Base-by-base conservation (phyloP, 73 alveolate species). In the Symbiodinium pilosum region DNA sequence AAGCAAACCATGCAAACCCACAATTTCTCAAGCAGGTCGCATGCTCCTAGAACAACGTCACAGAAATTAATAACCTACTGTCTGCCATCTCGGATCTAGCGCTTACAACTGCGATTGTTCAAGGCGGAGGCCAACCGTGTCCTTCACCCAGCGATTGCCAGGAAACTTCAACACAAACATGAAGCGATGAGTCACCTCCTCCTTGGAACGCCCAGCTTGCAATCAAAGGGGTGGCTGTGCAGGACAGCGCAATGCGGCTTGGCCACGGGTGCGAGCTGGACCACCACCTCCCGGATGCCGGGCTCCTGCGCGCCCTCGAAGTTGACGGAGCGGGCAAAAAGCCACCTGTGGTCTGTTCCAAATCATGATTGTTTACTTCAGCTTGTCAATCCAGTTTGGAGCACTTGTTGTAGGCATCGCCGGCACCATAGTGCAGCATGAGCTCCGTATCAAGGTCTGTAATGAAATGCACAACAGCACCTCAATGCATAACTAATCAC, bases 121-220 rank as follows among this genome's bases (percentile, higher is more conserved):
- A n/a, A n/a, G n/a, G n/a, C n/a, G n/a, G n/a, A n/a, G n/a, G n/a
- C n/a, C n/a, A n/a, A n/a, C n/a, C n/a, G 18, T 41, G 38, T 86
- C 94, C 94, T 86, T 86, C 39, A 86, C 94, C 94, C 94, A 86
- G 41, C 26, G 83, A 36, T 86, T 86, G 94, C 68, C 68, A 39
- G 94, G 94, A 51, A 86, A 86, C 94, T 86, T 86, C 94, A 86
- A 84, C 54, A 86, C 94, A 86, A 86, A 86, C 94, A 86, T 86
- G 56, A 86, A 51, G 83, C 38, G 52, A 43, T 86, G 52, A 20
- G 94, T 86, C 83, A 86, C 94, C 42, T 86, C 94, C 26, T 86
- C 94, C 94, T 86, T n/a, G 51, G 36, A 40, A 16, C 20, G 14
- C n/a, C n/a, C 75, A 18, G 14, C 75, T 18, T 14, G 75, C 75